Evolutionary conservation across 2,329 filamentous ascomycete genomes (phyloP).

Genomic region (Aschersonia sp.): DNA sequence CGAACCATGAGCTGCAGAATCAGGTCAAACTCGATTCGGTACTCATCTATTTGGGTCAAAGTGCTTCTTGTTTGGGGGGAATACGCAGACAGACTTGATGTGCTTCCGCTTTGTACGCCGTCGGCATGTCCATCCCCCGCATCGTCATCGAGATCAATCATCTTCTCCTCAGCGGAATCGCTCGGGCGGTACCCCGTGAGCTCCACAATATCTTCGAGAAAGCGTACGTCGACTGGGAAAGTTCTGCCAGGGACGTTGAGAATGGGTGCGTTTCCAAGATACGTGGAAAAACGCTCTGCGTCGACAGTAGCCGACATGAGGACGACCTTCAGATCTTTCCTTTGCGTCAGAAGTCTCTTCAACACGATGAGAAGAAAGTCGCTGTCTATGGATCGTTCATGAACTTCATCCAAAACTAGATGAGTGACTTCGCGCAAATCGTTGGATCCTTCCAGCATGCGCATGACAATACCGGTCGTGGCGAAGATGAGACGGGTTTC

Average conservation of each 20-base stretch:
- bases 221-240: conserved; percentile 79
- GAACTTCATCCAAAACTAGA: conserved; percentile 91
- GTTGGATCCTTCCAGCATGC: conserved; percentile 85
- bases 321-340: conserved; percentile 79
- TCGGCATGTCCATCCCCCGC: conserved; percentile 33
- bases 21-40: conserved; percentile 79
- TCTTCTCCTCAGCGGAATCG: conserved; percentile 29
- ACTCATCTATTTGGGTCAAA: conserved; percentile 71
- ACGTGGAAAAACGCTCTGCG: conserved; percentile 78
- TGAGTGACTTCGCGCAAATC: conserved; percentile 85
- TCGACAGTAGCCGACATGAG: conserved; percentile 98
- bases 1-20: conserved; percentile 64
- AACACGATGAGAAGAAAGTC: conserved; percentile 91
- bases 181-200: conserved; percentile 57
- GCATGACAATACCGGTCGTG: conserved; percentile 85
- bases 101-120: conserved; percentile 40
- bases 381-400: conserved; percentile 91
- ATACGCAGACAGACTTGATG: conserved; percentile 57
- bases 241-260: conserved; percentile 86
- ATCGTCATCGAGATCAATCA: conserved; percentile 51
- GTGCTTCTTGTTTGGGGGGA: conserved; percentile 62
- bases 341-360: conserved; percentile 60
- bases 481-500: conserved; percentile 83
- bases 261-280: conserved; percentile 73
- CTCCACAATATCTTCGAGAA: conserved; percentile 86